These are phyloP conservation scores for Pyrenochaeta sp. DNA, from an alignment of 2,329 filamentous ascomycete genomes.

Conservation along the genomic window DNA sequence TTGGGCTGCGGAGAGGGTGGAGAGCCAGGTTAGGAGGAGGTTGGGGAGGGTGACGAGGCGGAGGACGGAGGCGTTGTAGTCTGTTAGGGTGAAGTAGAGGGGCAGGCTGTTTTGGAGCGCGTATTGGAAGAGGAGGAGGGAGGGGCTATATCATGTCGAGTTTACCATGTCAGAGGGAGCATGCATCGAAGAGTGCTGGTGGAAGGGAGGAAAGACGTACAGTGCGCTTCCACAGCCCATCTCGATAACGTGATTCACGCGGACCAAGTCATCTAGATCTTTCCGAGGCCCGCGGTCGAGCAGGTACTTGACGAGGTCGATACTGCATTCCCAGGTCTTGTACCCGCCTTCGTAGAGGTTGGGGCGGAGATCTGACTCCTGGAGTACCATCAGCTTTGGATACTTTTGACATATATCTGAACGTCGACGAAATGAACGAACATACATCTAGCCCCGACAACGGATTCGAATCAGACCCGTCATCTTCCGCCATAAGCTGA, in stretches of 20 bases:
- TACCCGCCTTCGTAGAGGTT: conserved; percentile 87
- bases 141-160: too few relatives aligned
- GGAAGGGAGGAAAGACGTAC: conserved; percentile 74
- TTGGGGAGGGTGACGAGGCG: conserved; percentile 82
- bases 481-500: conserved; percentile 78
- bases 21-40: conserved; percentile 71
- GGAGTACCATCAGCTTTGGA: too few relatives aligned
- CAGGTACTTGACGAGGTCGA: conserved; percentile 75
- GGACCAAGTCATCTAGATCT: conserved; percentile 57
- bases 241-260: conserved; percentile 62
- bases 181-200: too few relatives aligned
- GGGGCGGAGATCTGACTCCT: conserved; percentile 75
- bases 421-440: background rate
- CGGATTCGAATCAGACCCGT: conserved; percentile 38
- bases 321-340: conserved; percentile 88
- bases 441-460: conserved; percentile 39
- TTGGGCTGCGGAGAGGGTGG: conserved; percentile 28
- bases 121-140: conserved; percentile 73
- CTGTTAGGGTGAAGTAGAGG: conserved; percentile 72
- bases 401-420: too few relatives aligned
- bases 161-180: too few relatives aligned
- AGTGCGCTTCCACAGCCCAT: conserved; percentile 81
- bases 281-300: conserved; percentile 58
- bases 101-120: conserved; percentile 56
- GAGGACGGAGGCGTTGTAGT: conserved; percentile 82